Percentiles rank a stretch among this genome's conserved stretches.
Evolutionary conservation across 257 asterid genomes (phyloP).

Genomic region (Linaria vulgaris): DNA sequence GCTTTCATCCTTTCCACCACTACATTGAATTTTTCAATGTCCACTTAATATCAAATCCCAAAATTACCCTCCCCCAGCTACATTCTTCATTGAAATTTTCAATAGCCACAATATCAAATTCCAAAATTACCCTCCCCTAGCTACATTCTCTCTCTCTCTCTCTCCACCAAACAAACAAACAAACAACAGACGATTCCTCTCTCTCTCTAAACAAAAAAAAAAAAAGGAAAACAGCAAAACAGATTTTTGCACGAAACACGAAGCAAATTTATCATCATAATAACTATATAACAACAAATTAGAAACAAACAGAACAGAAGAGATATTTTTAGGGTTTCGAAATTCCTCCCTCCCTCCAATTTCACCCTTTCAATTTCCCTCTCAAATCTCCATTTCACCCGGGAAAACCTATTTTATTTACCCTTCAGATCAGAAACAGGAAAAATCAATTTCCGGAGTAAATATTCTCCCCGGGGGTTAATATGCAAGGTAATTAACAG

Average conservation of each 20-base stretch:
- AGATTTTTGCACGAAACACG: slow-evolving; percentile 29
- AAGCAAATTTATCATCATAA: slow-evolving; percentile 23
- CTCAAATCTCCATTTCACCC: slow-evolving; percentile 21
- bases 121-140: not conserved
- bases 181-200: slow-evolving; percentile 12
- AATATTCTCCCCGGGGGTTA: too few species aligned
- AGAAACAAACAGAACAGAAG: not conserved
- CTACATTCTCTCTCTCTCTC: not conserved
- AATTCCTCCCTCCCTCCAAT: slow-evolving; percentile 40
- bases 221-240: slow-evolving; percentile 13
- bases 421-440: too few species aligned
- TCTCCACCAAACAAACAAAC: too few species aligned
- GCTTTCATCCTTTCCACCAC: too few species aligned
- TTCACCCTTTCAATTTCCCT: slow-evolving; percentile 23
- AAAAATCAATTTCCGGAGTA: too few species aligned
- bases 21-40: too few species aligned
- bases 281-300: too few species aligned
- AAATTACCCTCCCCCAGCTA: not conserved
- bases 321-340: slow-evolving; percentile 47
- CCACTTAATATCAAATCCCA: too few species aligned
- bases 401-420: slow-evolving; percentile 27
- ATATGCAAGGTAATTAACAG: slow-evolving; percentile 31
- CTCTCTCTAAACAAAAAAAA: slow-evolving; percentile 29
- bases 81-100: too few species aligned
- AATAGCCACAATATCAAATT: not conserved